phyloP scores from a whole-genome alignment of 73 alveolate species.

The Paramecium caudatum region DNA sequence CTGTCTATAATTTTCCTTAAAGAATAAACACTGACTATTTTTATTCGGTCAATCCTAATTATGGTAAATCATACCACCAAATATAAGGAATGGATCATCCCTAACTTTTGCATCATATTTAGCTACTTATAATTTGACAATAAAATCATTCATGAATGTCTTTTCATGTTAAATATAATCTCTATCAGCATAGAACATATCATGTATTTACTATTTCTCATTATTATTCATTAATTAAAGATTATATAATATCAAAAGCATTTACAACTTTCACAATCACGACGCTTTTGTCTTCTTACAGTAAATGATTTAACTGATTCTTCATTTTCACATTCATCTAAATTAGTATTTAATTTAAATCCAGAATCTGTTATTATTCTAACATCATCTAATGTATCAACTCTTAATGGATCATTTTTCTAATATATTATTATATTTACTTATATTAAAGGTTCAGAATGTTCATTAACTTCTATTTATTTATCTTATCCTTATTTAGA shows the following conservation, averaged over 20 bases:
- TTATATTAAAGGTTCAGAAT: too few species aligned
- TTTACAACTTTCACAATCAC: conserved; percentile 19
- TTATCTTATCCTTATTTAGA: not conserved
- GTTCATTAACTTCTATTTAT: conserved; percentile 1
- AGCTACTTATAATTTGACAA: conserved; percentile 29
- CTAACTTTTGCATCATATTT: conserved; percentile 7
- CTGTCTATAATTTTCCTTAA: conserved; percentile 30
- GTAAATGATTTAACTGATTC: not conserved
- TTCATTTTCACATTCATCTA: not conserved
- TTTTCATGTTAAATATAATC: conserved; percentile 31
- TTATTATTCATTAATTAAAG: not conserved
- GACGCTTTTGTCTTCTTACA: not conserved
- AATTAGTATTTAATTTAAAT: not conserved
- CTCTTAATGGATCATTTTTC: too few species aligned
- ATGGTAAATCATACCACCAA: not conserved
- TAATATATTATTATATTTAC: too few species aligned
- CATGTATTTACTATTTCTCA: not conserved
- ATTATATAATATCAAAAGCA: conserved; percentile 21
- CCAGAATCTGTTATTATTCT: conserved; percentile 25
- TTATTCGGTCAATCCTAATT: not conserved
- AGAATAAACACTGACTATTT: not conserved
- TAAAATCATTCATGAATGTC: not conserved
- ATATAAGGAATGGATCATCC: conserved; percentile 28
- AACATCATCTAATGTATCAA: conserved; percentile 28
- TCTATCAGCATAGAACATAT: not conserved